Percentiles rank a stretch among this genome's conserved stretches.
Evolutionary conservation across 129 eudicot genomes (phyloP).

Genomic region (Tagetes erecta): DNA sequence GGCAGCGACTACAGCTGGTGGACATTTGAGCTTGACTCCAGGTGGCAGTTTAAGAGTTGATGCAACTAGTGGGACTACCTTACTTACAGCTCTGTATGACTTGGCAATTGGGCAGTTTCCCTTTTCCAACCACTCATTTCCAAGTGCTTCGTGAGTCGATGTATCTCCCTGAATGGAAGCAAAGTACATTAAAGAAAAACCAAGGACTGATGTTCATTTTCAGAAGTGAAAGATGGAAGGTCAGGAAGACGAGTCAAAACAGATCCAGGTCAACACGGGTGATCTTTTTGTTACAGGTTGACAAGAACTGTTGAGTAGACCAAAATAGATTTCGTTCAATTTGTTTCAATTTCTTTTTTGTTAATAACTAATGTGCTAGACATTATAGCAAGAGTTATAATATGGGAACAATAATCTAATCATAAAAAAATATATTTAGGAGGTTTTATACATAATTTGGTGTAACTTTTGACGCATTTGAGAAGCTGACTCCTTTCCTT

Average conservation of each 20-base stretch:
- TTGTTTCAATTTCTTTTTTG: background rate
- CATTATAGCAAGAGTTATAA: background rate
- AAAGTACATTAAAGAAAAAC: conserved; percentile 2
- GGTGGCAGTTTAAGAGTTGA: conserved; percentile 68
- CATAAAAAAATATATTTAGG: background rate
- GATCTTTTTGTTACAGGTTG: background rate
- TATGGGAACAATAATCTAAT: background rate
- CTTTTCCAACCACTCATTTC: conserved; percentile 65
- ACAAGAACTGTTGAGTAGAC: background rate
- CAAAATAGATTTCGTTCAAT: background rate
- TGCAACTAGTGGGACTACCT: conserved; percentile 67
- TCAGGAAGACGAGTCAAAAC: background rate
- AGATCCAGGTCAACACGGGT: background rate
- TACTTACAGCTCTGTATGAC: conserved; percentile 74
- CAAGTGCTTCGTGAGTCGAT: conserved; percentile 58
- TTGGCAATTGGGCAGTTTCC: conserved; percentile 90
- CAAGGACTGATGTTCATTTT: background rate
- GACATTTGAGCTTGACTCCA: conserved; percentile 70
- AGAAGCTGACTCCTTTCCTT: background rate
- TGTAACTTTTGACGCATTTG: background rate
- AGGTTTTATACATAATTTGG: conserved; percentile 1
- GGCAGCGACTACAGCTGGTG: conserved; percentile 78
- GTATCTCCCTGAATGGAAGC: conserved; percentile 42
- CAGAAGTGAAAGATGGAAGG: background rate
- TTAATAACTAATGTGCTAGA: background rate